Conservation (phyloP, 352 stramenopile genomes). For the Globisporangium nunn region DNA sequence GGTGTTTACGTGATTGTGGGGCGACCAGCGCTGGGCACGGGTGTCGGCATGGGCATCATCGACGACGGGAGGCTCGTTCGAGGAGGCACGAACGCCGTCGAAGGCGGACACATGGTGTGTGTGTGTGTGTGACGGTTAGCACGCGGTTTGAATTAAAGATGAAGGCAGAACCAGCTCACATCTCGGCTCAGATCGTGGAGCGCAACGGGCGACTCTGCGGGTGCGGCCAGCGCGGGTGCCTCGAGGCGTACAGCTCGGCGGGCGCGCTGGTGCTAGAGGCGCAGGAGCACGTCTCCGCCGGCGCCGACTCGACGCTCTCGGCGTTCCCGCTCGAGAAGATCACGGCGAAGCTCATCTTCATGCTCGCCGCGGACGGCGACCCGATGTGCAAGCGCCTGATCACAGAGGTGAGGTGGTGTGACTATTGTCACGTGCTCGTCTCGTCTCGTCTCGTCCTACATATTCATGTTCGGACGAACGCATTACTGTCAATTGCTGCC, state of each 20-base stretch:
- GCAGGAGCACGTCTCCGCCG: slow-evolving; percentile 58
- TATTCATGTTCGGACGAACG: background rate
- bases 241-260: slow-evolving; percentile 77
- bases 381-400: slow-evolving; percentile 63
- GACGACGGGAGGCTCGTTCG: slow-evolving; percentile 59
- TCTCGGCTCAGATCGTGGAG: slow-evolving; percentile 60
- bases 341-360: slow-evolving; percentile 67
- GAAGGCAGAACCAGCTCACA: background rate
- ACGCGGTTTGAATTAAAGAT: background rate
- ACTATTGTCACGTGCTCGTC: background rate
- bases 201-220: slow-evolving; percentile 68
- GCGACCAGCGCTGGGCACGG: slow-evolving; percentile 57
- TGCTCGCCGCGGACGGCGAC: slow-evolving; percentile 55
- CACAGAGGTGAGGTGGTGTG: slow-evolving; percentile 29
- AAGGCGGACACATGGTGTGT: slow-evolving; percentile 74
- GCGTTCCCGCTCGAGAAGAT: slow-evolving; percentile 39
- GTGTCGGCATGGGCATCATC: slow-evolving; percentile 64
- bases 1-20: too few species aligned
- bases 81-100: slow-evolving; percentile 57
- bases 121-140: background rate
- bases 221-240: slow-evolving; percentile 65
- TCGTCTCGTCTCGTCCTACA: too few species aligned
- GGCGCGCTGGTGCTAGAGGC: slow-evolving; percentile 53
- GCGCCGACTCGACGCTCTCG: slow-evolving; percentile 39
- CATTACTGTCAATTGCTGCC: background rate